Evolutionary conservation across 129 eudicot species (phyloP).

Genomic region (Flaveria linearis): DNA sequence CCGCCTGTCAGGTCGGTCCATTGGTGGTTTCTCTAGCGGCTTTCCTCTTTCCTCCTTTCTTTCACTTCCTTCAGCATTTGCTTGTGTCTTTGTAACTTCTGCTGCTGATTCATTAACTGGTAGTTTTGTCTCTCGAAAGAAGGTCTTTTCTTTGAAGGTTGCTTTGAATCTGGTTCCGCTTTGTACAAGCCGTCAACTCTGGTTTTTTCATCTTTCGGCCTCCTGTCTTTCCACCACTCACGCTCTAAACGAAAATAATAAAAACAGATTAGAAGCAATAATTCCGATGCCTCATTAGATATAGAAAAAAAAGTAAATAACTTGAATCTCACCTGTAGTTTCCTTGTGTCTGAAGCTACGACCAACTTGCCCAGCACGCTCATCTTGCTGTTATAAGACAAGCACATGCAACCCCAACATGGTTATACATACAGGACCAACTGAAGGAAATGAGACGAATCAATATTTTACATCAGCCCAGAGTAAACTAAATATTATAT

Average conservation of each 20-base stretch:
- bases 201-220: constrained; percentile 36
- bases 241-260: constrained; percentile 46
- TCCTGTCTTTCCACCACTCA: constrained; percentile 70
- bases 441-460: constrained; percentile 53
- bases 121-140: constrained; percentile 77
- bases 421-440: constrained; percentile 58
- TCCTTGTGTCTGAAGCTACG: constrained; percentile 63
- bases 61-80: constrained; percentile 38
- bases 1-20: constrained; percentile 44
- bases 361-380: constrained; percentile 71
- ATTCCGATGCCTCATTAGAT: neutral
- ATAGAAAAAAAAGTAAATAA: neutral
- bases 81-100: constrained; percentile 29
- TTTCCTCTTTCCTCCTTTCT: constrained; percentile 52
- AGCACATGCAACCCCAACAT: constrained; percentile 78
- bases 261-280: neutral
- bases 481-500: constrained; percentile 25
- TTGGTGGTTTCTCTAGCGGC: constrained; percentile 30
- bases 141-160: constrained; percentile 54
- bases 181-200: constrained; percentile 52
- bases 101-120: constrained; percentile 45
- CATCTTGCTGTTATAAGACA: constrained; percentile 95
- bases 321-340: constrained; percentile 50
- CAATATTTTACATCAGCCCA: constrained; percentile 46
- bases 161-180: constrained; percentile 41